Evolutionary conservation across 768 basidiomycete species (phyloP).

Genomic region (Heimioporus sp.): DNA sequence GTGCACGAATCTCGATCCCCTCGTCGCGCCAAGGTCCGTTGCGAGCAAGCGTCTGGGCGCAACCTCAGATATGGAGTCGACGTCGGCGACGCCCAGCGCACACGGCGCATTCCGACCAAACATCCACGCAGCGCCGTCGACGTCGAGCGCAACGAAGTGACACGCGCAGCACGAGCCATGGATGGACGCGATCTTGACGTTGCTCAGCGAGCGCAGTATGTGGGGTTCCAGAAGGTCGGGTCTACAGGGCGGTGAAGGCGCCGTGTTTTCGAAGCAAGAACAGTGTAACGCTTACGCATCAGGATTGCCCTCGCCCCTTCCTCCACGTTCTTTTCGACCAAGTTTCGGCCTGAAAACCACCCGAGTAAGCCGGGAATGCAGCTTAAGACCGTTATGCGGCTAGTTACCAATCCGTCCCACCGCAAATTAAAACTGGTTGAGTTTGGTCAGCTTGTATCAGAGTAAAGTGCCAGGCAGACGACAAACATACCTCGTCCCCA

Average conservation of each 20-base stretch:
- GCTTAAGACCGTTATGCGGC: background rate
- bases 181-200: conserved; percentile 69
- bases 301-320: conserved; percentile 40
- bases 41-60: conserved; percentile 63
- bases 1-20: conserved; percentile 63
- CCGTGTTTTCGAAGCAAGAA: background rate
- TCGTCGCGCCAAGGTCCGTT: conserved; percentile 55
- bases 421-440: conserved; percentile 71
- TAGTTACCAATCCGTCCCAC: conserved; percentile 80
- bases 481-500: conserved; percentile 42
- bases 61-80: conserved; percentile 68
- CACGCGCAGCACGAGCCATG: conserved; percentile 76
- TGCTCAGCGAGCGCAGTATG: conserved; percentile 84
- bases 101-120: conserved; percentile 81
- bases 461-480: conserved; percentile 8
- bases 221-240: conserved; percentile 87
- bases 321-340: conserved; percentile 70
- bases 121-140: conserved; percentile 81
- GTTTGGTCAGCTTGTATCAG: conserved; percentile 11
- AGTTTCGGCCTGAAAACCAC: conserved; percentile 59
- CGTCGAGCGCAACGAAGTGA: conserved; percentile 73
- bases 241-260: conserved; percentile 27
- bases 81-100: conserved; percentile 58
- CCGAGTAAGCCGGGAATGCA: conserved; percentile 6
- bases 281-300: conserved; percentile 27